These are phyloP conservation scores for Furcasterigmium furcatum DNA, from an alignment of 2,329 filamentous ascomycete genomes.

Conservation along the genomic window DNA sequence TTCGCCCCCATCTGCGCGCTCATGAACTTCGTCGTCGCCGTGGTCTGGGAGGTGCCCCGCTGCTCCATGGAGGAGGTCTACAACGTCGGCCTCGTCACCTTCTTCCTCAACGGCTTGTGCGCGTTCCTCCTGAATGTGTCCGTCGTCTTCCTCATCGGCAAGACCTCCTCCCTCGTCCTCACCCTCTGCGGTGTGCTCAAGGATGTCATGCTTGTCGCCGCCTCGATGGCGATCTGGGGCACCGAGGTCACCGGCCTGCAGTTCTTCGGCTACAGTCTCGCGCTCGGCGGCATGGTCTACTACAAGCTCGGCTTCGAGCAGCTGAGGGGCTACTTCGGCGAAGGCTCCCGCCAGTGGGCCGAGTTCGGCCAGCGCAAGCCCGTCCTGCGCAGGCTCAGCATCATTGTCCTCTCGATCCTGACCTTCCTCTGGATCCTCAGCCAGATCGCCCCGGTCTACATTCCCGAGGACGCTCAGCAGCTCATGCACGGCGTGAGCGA, in stretches of 20 bases:
- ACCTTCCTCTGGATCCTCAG: constrained; percentile 69
- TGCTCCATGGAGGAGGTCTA: constrained; percentile 69
- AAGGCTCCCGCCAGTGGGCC: constrained; percentile 75
- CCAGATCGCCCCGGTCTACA: constrained; percentile 60
- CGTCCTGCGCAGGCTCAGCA: constrained; percentile 71
- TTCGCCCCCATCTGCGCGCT: constrained; percentile 80
- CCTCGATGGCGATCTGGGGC: constrained; percentile 79
- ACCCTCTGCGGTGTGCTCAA: constrained; percentile 86
- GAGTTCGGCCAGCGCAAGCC: constrained; percentile 80
- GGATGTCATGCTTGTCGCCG: constrained; percentile 78
- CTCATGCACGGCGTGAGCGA: constrained; percentile 36
- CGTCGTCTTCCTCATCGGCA: constrained; percentile 84
- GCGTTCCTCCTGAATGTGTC: constrained; percentile 83
- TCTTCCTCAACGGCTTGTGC: constrained; percentile 73
- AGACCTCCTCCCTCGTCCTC: constrained; percentile 81
- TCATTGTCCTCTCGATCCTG: constrained; percentile 62
- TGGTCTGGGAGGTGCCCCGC: constrained; percentile 70
- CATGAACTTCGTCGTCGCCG: constrained; percentile 74
- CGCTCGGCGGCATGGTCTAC: constrained; percentile 75
- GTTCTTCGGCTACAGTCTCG: constrained; percentile 81
- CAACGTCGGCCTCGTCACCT: constrained; percentile 68
- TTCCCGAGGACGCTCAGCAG: constrained; percentile 46
- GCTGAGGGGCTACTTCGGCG: constrained; percentile 73
- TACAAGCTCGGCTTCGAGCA: constrained; percentile 85
- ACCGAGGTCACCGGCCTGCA: constrained; percentile 72